These are phyloP conservation scores for Neospermospora avenae DNA, from an alignment of 2,329 filamentous ascomycete genomes.

Conservation along the genomic window DNA sequence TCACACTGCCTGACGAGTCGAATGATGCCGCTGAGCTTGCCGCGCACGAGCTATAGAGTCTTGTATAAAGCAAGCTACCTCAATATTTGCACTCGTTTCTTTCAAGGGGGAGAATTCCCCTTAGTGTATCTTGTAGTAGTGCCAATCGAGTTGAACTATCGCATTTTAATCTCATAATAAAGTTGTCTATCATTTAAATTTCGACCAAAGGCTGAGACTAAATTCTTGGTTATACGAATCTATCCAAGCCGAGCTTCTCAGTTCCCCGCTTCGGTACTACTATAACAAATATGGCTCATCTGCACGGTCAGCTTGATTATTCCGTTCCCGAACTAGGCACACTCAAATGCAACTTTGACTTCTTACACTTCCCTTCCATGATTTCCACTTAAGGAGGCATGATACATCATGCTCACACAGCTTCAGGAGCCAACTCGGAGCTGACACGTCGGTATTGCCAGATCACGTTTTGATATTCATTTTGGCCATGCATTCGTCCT, in stretches of 20 bases:
- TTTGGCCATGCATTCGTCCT: not conserved
- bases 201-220: no score
- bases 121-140: no score
- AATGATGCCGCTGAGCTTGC: not conserved
- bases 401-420: not conserved
- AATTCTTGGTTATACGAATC: no score
- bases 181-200: no score
- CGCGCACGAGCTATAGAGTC: not conserved
- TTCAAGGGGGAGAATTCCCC: no score
- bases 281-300: not conserved
- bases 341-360: not conserved
- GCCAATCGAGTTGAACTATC: no score
- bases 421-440: no score
- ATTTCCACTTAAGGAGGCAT: not conserved
- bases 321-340: not conserved
- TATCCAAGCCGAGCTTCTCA: no score
- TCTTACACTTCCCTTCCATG: not conserved
- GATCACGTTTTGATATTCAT: not conserved
- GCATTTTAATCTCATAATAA: no score
- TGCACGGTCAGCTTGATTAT: not conserved
- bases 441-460: not conserved
- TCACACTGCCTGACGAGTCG: conserved; percentile 38
- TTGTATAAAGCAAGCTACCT: no score
- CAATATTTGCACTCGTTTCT: no score
- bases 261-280: not conserved